Evolutionary conservation across 345 rosid genomes (phyloP), one percentile per base, ranked within the genome.

Genomic region (Euclidium syriacum): DNA sequence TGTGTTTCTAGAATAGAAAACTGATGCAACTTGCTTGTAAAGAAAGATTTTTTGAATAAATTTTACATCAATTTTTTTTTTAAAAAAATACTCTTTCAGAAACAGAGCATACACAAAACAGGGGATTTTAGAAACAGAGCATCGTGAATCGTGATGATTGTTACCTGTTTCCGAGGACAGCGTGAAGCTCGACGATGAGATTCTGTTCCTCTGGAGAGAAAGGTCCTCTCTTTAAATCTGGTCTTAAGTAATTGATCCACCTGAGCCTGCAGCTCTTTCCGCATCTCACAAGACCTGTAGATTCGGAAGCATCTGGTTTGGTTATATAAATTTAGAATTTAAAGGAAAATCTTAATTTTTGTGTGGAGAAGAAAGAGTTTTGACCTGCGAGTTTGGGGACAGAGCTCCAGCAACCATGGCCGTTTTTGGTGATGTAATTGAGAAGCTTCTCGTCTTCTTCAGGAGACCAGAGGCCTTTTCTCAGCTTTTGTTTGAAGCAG

Each of bases 161-260:
- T 26, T 67, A 81, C 86, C 81, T 73, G 78, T 84, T 84, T 19
- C 89, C 89, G 6, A 84, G 83, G 62, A 76, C 75, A 40, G 79
- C 44, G 8, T 84, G 89, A 42, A 84, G 81, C 48, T 73, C 68
- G 22, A 84, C 25, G 48, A 84, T 81, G 19, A 79, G 78, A 69
- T 77, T 73, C 65, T 84, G 79, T 59, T 84, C 86, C 18, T 79
- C 81, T 10, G 69, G 67, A 0, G 86, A 81, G 53, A 84, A 84
- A 79, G 76, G 65, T 72, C 89, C 83, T 76, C 91, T 77, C 43
- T 90, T 86, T 15, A 89, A 86, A 64, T 86, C 95, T 67, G 96
- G 96, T 50, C 96, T 78, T 75, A 89, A 71, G 78, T 89, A 89
- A 63, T 89, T 89, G 43, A 89, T 84, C 96, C 96, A 89, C 42